Evolutionary conservation across 345 rosid species (phyloP), one percentile per base, ranked within the genome.

Genomic region (Dimocarpus longan): DNA sequence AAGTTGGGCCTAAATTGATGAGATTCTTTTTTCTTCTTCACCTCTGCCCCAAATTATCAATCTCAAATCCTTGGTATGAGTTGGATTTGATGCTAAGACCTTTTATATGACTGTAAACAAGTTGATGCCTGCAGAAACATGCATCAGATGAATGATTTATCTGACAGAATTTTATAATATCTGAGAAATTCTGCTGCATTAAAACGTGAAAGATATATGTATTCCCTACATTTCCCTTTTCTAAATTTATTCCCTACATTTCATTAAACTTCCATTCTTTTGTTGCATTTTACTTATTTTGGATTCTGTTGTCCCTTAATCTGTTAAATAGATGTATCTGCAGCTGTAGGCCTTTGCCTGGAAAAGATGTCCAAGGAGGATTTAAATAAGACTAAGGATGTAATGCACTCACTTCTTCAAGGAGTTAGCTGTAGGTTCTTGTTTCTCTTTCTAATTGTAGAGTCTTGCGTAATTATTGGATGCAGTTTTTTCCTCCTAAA

Each of bases 281-380:
- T 22, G 5, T 24, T 56, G 44, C 18, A 57, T 80, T 72, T 76
- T 68, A 54, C 73, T 22, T 72, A 56, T 46, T 76, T 80, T 44
- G 71, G 52, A 65, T 78, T 79, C 22, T 84, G 81, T 88, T 79
- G 48, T 80, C 71, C 88, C 88, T 72, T 89, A 82, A 88, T 75
- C 74, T 66, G 64, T 67, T 22, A 6, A 65, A 66, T 84, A 95
- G 99, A 92, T 90, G 82, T 95, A 75, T 92, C 98, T 70, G 88
- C 97, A 71, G 97, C 95, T 65, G 81, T 95, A 66, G 99, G 98
- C 76, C 92, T 91, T 85, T 92, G 93, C 86, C 85, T 96, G 86
- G 99, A 91, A 86, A 88, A 85, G 82, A 86, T 96, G 89, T 91
- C 97, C 70, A 96, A 83, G 79, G 97, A 90, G 79, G 97, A 96